These are phyloP conservation scores for Chondrostereum purpureum DNA, from an alignment of 1,284 basidiomycete species.

Conservation along the genomic window DNA sequence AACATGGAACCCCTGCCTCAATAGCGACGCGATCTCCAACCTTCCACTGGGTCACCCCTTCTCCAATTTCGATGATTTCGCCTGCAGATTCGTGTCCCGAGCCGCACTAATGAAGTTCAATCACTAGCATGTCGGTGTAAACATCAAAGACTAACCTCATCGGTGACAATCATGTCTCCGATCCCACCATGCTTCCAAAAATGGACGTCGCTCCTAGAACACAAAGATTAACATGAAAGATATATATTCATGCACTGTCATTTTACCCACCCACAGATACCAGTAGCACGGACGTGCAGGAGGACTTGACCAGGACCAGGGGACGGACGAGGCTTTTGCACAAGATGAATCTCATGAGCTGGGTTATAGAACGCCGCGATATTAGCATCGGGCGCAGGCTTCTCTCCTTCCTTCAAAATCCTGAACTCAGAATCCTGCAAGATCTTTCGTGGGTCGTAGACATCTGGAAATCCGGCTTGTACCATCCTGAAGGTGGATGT, in stretches of 20 bases:
- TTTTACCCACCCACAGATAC: slow-evolving; percentile 50
- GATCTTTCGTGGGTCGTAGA: slow-evolving; percentile 46
- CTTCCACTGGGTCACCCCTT: slow-evolving; percentile 58
- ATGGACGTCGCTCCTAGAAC: slow-evolving; percentile 49
- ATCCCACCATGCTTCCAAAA: slow-evolving; percentile 63
- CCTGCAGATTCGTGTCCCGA: slow-evolving; percentile 64
- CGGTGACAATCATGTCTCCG: slow-evolving; percentile 60
- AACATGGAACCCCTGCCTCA: slow-evolving; percentile 59
- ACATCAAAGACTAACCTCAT: slow-evolving; percentile 34
- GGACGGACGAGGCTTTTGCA: slow-evolving; percentile 49
- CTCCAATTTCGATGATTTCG: slow-evolving; percentile 52
- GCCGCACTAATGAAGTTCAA: slow-evolving; percentile 37
- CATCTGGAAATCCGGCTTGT: slow-evolving; percentile 30
- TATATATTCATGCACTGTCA: not conserved
- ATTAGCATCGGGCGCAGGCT: slow-evolving; percentile 37
- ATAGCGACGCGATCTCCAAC: slow-evolving; percentile 58
- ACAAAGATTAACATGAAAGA: not conserved
- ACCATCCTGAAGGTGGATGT: slow-evolving; percentile 16
- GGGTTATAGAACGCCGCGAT: slow-evolving; percentile 59
- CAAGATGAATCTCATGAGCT: slow-evolving; percentile 51
- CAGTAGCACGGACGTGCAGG: slow-evolving; percentile 54
- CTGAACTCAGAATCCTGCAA: slow-evolving; percentile 46
- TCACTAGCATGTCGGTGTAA: not conserved
- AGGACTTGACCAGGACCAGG: slow-evolving; percentile 57
- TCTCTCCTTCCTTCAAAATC: slow-evolving; percentile 39